Evolutionary conservation across 2,329 filamentous ascomycete genomes (phyloP), one percentile per base, ranked within the genome.

Genomic region (Ilyonectria mors-panacis): DNA sequence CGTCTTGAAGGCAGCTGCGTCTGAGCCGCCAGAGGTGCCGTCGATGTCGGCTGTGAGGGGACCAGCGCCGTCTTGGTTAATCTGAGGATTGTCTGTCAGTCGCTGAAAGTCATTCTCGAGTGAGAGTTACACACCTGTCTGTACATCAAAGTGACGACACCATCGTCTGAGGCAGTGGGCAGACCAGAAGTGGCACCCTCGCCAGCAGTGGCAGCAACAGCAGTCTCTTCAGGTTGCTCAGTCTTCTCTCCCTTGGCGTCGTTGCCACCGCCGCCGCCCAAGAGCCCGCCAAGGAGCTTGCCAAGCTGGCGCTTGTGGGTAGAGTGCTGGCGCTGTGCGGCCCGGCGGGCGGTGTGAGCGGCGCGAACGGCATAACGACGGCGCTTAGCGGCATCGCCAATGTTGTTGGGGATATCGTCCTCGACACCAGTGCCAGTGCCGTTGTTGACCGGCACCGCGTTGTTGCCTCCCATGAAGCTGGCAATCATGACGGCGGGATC

Each of bases 41-140:
- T 93, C 90, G 55, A 92, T 82, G 48, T 83, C 82, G 9, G 90
- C 90, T 33, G 82, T 86, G 54, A 92, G 81, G 1, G 89, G 89
- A 2, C 90, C 91, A 0, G 90, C 91, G 23, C 90, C 90, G 73
- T 92, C 90, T 79, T 92, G 90, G 85, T 92, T 92, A 82, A 92
- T 88, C 82, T 92, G 28, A n/a, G 37, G 44, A 59, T n/a, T 17
- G 30, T 39, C 2, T 33, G 42, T 71, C 33, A 69, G 60, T 15
- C 19, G 23, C 15, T 10, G 26, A 19, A 15, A 15, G n/a, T n/a
- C 39, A 50, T 44, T 47, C 55, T 70, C 58, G 37, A 69, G 65
- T 63, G 65, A 68, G 63, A 42, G n/a, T n/a, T 59, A 50, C 63
- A 51, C 68, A 78, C 79, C 77, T 81, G 79, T 78, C 90, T 89